Evolutionary conservation across 768 basidiomycete species (phyloP).

Genomic region (Udeniomyces megalosporus): DNA sequence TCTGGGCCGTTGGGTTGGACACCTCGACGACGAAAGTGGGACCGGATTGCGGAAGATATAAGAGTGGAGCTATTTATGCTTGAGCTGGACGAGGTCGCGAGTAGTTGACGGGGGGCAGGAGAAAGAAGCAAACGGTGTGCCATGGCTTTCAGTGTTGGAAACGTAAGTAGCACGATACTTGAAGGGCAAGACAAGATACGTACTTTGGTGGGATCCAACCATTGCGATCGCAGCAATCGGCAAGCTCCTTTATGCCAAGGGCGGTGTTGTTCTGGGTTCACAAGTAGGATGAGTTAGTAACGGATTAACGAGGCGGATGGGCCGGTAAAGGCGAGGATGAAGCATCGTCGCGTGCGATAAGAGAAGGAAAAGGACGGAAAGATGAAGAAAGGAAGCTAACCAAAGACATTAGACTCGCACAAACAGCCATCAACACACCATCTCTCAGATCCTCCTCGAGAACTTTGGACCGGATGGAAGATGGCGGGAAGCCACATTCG

Average conservation of each 20-base stretch:
- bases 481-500: not conserved
- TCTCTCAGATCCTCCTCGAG: constrained; percentile 4
- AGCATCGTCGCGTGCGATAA: not conserved
- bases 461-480: not conserved
- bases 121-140: not conserved
- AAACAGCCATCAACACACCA: constrained; percentile 10
- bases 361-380: too few species aligned
- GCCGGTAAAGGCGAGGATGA: not conserved
- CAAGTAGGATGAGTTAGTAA: not conserved
- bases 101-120: not conserved
- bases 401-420: not conserved
- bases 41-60: constrained; percentile 2
- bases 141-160: too few species aligned
- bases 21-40: not conserved
- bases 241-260: not conserved
- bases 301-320: not conserved
- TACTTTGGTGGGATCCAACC: constrained; percentile 8
- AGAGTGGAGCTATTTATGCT: not conserved
- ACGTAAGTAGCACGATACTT: too few species aligned
- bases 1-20: not conserved
- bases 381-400: not conserved
- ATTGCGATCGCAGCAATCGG: not conserved
- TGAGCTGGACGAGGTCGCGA: not conserved
- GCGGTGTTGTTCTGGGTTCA: constrained; percentile 14
- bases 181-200: not conserved